Percentiles rank a stretch among this genome's conserved stretches.
Evolutionary conservation across 179 eudicot species (phyloP).

Genomic region (Beta corolliflora): DNA sequence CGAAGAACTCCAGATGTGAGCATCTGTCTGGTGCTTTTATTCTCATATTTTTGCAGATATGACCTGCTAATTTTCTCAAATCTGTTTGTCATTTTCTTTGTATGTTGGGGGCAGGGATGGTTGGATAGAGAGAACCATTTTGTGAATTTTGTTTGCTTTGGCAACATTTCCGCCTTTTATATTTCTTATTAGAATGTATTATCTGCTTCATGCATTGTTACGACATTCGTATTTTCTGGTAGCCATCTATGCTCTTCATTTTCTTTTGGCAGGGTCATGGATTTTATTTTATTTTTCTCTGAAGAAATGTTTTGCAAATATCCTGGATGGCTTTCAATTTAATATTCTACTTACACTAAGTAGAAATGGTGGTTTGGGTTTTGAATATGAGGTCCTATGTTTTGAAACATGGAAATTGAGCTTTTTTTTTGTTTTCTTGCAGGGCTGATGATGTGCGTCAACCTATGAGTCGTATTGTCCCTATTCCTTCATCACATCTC

Average conservation of each 20-base stretch:
- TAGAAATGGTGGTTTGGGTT: not conserved
- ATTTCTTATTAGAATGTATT: not conserved
- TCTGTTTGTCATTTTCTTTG: too few relatives aligned
- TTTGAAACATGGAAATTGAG: not conserved
- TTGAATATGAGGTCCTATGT: not conserved
- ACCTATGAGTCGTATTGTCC: slow-evolving; percentile 84
- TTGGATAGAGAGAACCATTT: not conserved
- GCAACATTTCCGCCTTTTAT: not conserved
- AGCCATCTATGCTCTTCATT: not conserved
- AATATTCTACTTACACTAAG: not conserved
- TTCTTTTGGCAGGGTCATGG: not conserved
- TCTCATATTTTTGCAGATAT: not conserved
- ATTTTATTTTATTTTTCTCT: not conserved
- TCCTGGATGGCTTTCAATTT: not conserved
- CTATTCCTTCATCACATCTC: slow-evolving; percentile 57
- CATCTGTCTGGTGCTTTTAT: slow-evolving; percentile 12
- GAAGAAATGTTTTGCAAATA: not conserved
- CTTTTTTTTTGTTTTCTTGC: slow-evolving; percentile 20
- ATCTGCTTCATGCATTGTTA: not conserved
- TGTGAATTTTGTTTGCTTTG: not conserved
- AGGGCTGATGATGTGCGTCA: slow-evolving; percentile 89
- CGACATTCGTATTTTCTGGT: not conserved
- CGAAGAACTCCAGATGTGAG: slow-evolving; percentile 92
- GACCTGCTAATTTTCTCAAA: not conserved
- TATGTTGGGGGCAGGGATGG: not conserved